Evolutionary conservation across 2,329 filamentous ascomycete species (phyloP).

Genomic region (Amphichorda felina): DNA sequence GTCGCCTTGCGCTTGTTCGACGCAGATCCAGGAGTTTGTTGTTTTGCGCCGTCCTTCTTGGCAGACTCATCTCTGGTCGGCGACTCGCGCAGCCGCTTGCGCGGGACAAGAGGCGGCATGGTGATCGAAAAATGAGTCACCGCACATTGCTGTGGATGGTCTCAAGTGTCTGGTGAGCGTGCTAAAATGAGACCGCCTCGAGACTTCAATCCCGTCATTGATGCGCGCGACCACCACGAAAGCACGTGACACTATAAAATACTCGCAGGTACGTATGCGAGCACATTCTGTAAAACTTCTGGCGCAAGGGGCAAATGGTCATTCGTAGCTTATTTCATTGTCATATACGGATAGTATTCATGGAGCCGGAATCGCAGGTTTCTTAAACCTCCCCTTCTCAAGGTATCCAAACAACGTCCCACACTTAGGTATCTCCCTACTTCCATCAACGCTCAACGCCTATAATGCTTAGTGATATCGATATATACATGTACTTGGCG

Average conservation of each 20-base stretch:
- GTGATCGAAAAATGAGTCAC: slow-evolving; percentile 4
- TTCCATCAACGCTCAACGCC: slow-evolving; percentile 1
- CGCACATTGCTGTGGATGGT: slow-evolving; percentile 5
- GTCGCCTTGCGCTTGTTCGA: slow-evolving; percentile 35
- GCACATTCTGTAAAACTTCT: no score
- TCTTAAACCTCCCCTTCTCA: no score
- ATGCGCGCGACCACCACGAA: slow-evolving; percentile 14
- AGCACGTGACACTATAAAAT: slow-evolving; percentile 11
- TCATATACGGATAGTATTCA: no score
- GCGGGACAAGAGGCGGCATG: slow-evolving; percentile 59
- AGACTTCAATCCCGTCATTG: slow-evolving; percentile 13
- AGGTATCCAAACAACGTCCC: no score
- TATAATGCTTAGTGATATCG: neutral
- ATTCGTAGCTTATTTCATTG: no score
- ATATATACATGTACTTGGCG: no score
- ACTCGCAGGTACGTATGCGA: no score
- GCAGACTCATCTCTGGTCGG: slow-evolving; percentile 12
- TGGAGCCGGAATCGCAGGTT: no score
- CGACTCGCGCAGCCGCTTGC: slow-evolving; percentile 48
- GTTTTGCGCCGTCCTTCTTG: slow-evolving; percentile 7
- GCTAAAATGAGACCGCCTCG: neutral
- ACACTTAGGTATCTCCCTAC: no score
- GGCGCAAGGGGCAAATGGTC: no score
- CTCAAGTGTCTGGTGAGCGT: neutral
- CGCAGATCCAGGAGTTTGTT: slow-evolving; percentile 4